phyloP scores from a whole-genome alignment of 306 rosid species.

The Quercus alba region DNA sequence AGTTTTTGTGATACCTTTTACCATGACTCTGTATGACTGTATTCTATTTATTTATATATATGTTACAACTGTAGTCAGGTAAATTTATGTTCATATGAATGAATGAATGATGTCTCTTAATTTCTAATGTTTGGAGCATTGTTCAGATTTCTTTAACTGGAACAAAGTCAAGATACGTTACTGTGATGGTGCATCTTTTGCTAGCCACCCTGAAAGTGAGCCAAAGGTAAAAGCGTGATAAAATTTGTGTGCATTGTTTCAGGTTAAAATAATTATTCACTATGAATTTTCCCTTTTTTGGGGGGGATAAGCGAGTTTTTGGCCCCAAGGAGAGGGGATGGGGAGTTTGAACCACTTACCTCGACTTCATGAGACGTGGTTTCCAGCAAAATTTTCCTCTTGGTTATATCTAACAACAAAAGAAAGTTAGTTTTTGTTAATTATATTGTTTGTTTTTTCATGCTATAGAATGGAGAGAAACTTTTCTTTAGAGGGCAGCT shows the following conservation, averaged over 20 bases:
- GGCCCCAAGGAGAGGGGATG: too few relatives aligned
- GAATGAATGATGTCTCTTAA: slow-evolving; percentile 20
- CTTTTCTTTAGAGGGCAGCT: slow-evolving; percentile 90
- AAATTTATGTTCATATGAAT: background rate
- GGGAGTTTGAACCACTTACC: too few relatives aligned
- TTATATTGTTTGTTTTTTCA: slow-evolving; percentile 4
- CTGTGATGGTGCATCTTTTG: slow-evolving; percentile 93
- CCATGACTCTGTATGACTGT: too few relatives aligned
- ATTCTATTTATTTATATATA: too few relatives aligned
- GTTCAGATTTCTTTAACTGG: slow-evolving; percentile 90
- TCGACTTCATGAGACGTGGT: too few relatives aligned
- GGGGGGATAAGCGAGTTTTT: too few relatives aligned
- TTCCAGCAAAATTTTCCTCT: background rate
- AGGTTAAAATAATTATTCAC: background rate
- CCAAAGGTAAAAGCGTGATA: slow-evolving; percentile 34
- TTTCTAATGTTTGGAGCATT: slow-evolving; percentile 32
- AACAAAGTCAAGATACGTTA: slow-evolving; percentile 92
- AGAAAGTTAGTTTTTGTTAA: background rate
- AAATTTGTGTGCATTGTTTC: background rate
- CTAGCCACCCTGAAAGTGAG: slow-evolving; percentile 79
- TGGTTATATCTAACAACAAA: background rate
- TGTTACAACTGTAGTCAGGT: background rate
- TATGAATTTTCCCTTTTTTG: background rate
- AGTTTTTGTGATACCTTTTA: too few relatives aligned
- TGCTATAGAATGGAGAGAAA: slow-evolving; percentile 40